A percentile compares a stretch with the other conserved stretches of the same genome.
Evolutionary conservation across 1,284 basidiomycete genomes (phyloP).

Genomic region (Ceratobasidium papillatum): DNA sequence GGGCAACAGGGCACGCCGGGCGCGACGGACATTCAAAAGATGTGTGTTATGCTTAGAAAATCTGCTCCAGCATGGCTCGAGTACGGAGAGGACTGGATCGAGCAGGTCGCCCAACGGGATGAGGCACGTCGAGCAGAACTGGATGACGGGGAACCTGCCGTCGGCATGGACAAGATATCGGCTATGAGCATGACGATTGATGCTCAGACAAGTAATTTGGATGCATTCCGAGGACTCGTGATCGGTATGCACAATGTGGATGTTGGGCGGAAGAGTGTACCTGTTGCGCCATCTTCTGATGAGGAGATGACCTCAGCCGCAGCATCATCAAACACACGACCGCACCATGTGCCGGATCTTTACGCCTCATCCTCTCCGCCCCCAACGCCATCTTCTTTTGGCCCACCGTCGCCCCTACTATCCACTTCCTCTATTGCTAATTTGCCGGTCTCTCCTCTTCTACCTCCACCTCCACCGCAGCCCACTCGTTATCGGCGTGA

Average conservation of each 20-base stretch:
- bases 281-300: constrained; percentile 2
- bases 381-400: constrained; percentile 11
- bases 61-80: constrained; percentile 35
- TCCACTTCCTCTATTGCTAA: background rate
- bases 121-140: background rate
- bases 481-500: constrained; percentile 35
- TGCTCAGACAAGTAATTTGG: constrained; percentile 32
- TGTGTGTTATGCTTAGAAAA: constrained; percentile 28
- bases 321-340: background rate
- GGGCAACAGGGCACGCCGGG: constrained; percentile 23
- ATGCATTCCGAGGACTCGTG: constrained; percentile 37
- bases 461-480: constrained; percentile 12
- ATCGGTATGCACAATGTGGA: constrained; percentile 32
- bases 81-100: constrained; percentile 34
- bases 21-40: constrained; percentile 34
- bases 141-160: background rate
- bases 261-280: constrained; percentile 11
- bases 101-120: background rate
- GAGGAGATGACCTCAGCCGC: constrained; percentile 5
- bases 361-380: constrained; percentile 25
- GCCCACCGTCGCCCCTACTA: background rate
- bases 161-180: constrained; percentile 1
- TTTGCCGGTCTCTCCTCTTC: background rate
- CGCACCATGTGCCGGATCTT: constrained; percentile 27
- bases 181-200: constrained; percentile 39